phyloP scores from a whole-genome alignment of 2,329 filamentous ascomycete species.

The Alternaria arbusti region DNA sequence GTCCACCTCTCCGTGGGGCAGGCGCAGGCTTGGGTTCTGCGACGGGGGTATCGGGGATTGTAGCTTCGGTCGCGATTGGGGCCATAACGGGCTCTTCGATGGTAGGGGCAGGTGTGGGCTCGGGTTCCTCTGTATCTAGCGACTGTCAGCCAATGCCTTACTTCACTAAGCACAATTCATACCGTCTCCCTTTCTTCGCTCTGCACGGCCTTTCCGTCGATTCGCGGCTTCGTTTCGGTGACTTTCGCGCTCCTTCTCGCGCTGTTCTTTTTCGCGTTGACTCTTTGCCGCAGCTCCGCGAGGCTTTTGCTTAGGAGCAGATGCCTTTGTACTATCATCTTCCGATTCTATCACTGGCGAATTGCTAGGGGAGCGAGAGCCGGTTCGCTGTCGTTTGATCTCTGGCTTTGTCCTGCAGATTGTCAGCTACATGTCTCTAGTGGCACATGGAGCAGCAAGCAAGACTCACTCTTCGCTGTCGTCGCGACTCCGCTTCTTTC shows the following conservation, averaged over 20 bases:
- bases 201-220: slow-evolving; percentile 81
- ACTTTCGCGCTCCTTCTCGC: slow-evolving; percentile 71
- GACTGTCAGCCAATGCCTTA: slow-evolving; percentile 24
- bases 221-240: slow-evolving; percentile 76
- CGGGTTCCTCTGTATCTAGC: slow-evolving; percentile 37
- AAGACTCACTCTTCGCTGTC: slow-evolving; percentile 89
- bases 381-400: slow-evolving; percentile 83
- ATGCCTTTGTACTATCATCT: slow-evolving; percentile 63
- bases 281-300: slow-evolving; percentile 54
- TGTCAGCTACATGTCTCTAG: slow-evolving; percentile 31
- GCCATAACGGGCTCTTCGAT: slow-evolving; percentile 37
- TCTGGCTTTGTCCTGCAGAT: slow-evolving; percentile 69
- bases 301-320: slow-evolving; percentile 53
- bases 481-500: slow-evolving; percentile 84
- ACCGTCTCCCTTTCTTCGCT: slow-evolving; percentile 83
- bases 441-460: slow-evolving; percentile 11
- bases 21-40: slow-evolving; percentile 36
- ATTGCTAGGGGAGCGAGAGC: slow-evolving; percentile 54
- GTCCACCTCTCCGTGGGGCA: slow-evolving; percentile 41
- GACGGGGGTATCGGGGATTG: slow-evolving; percentile 33
- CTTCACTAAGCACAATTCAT: slow-evolving; percentile 38
- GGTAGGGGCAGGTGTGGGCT: slow-evolving; percentile 30
- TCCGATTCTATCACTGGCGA: slow-evolving; percentile 71
- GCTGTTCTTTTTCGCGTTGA: slow-evolving; percentile 68
- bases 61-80: slow-evolving; percentile 29